Conservation (phyloP, 352 stramenopile genomes). For the Pythium rishiriense region DNA sequence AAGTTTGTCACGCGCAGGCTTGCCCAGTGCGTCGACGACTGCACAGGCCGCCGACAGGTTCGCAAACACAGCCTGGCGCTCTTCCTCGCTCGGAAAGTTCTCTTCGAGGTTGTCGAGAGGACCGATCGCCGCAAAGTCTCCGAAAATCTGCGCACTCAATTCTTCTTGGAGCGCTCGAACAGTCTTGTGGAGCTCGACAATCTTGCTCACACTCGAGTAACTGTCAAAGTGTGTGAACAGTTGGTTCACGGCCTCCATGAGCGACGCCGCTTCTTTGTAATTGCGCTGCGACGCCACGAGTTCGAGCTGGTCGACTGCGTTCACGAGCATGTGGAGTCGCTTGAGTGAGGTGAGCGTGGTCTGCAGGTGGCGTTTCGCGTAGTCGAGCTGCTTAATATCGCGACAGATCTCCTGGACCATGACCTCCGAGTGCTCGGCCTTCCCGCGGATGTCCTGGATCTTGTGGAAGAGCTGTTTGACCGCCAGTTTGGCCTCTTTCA, state of each 20-base stretch:
- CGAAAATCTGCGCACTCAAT: conserved; percentile 86
- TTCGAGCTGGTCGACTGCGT: conserved; percentile 94
- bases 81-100: conserved; percentile 67
- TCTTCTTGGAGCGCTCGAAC: conserved; percentile 90
- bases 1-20: conserved; percentile 65
- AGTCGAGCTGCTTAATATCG: conserved; percentile 99
- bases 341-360: conserved; percentile 96
- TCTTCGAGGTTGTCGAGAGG: conserved; percentile 72
- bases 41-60: conserved; percentile 69
- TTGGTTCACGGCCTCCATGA: conserved; percentile 96
- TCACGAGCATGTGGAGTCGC: conserved; percentile 97
- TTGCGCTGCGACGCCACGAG: conserved; percentile 82
- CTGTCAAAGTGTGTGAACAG: conserved; percentile 96
- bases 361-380: conserved; percentile 96
- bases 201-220: conserved; percentile 92
- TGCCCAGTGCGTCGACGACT: conserved; percentile 71
- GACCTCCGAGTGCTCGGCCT: conserved; percentile 94
- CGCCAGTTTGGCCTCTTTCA: conserved; percentile 83
- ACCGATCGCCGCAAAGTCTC: conserved; percentile 87
- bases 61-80: conserved; percentile 62
- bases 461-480: conserved; percentile 91
- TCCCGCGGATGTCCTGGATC: conserved; percentile 92
- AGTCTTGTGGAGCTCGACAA: conserved; percentile 91
- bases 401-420: conserved; percentile 98
- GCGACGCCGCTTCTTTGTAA: conserved; percentile 94